phyloP scores from a whole-genome alignment of 257 asterid species.

The Prunella vulgaris region DNA sequence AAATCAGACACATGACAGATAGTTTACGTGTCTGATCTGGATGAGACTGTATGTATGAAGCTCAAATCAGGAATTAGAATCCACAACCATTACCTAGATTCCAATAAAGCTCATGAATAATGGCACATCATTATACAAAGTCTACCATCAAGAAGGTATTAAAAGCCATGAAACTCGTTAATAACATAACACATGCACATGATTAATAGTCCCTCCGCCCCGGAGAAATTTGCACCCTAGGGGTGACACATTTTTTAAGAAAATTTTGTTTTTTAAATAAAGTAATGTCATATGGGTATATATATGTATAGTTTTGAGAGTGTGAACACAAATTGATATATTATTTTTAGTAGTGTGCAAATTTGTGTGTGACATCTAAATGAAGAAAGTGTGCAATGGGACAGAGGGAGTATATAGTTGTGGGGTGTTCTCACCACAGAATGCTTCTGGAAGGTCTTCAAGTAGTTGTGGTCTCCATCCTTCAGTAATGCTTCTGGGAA shows the following conservation, averaged over 20 bases:
- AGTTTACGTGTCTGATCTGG: not conserved
- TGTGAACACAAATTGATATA: too few species aligned
- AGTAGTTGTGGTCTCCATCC: constrained; percentile 68
- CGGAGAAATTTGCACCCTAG: too few species aligned
- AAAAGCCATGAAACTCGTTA: constrained; percentile 4
- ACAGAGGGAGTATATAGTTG: too few species aligned
- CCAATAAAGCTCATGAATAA: constrained; percentile 2
- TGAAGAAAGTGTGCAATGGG: too few species aligned
- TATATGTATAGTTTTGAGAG: too few species aligned
- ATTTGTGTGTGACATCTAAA: too few species aligned
- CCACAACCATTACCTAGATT: not conserved
- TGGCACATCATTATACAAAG: not conserved
- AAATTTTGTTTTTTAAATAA: too few species aligned
- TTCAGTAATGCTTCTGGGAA: constrained; percentile 65
- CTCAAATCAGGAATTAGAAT: not conserved
- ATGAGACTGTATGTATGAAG: not conserved
- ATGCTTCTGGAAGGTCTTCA: constrained; percentile 70
- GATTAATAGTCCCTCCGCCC: not conserved
- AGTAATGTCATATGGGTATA: too few species aligned
- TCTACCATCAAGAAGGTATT: not conserved
- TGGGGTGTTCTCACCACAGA: constrained; percentile 79
- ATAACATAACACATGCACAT: not conserved
- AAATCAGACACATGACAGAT: not conserved
- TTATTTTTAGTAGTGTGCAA: too few species aligned
- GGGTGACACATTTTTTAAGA: too few species aligned